Base-by-base conservation (phyloP, 495 filamentous ascomycete genomes). In the Glarea lozoyensis region DNA sequence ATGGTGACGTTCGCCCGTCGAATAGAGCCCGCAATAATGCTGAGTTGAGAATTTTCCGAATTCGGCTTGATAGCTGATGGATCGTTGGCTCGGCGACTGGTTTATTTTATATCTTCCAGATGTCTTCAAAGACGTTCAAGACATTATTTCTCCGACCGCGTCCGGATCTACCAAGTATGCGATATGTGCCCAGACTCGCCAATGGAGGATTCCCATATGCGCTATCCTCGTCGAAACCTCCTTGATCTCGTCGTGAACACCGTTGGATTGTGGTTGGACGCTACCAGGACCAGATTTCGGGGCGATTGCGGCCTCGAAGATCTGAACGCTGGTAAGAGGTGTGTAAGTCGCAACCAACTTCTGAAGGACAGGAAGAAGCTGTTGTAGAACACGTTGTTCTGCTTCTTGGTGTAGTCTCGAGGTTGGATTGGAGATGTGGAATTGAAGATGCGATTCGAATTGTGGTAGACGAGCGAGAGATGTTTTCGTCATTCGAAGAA, bases 141-240 rank as follows among this genome's bases (percentile, higher is more conserved):
- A n/a, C n/a, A n/a, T n/a, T n/a, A n/a, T n/a, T n/a, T n/a, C n/a
- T n/a, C n/a, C n/a, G n/a, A n/a, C 49, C 4, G 33, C 46, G 33
- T 53, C 46, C 6, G 50, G 46, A 46, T 53, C 50, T 1, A 53
- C 50, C 11, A 65, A 52, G 56, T 86, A 93, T 0, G 78, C 73
- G 35, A 86, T 60, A 22, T 78, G 77, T 4, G 76, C 80, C 88
- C 88, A 95, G 2, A 93, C 80, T 37, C 81, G 70, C 88, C 88
- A 95, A 59, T 95, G 87, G 17, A 94, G 61, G 15, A 88, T 70
- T 7, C 79, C 76, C 31, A 95, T 74, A 51, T 93, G 88, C 10
- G 86, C 79, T 29, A 92, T 65, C 21, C 83, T 78, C 43, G 74
- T 78, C 1, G 82, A 76, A 53, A 90, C 75, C 40, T 86, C 78